Evolutionary conservation across 441 rosid species (phyloP).

Genomic region (Mallotus japonicus): DNA sequence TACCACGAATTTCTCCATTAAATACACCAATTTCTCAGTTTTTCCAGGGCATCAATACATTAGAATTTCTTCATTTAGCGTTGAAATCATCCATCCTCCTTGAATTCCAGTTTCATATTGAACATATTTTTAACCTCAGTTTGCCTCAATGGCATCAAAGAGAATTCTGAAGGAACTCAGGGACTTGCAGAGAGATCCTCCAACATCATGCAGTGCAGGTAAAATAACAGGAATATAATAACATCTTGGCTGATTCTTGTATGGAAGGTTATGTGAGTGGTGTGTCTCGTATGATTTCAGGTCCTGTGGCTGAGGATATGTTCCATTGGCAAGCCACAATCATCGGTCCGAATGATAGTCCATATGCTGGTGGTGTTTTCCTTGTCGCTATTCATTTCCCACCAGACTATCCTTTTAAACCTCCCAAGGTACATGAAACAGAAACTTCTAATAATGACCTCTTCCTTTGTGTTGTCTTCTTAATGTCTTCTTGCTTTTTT

Average conservation of each 20-base stretch:
- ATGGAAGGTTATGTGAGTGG: slow-evolving; percentile 1
- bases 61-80: slow-evolving; percentile 3
- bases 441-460: neutral
- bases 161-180: slow-evolving; percentile 77
- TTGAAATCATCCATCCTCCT: neutral
- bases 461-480: neutral
- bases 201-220: slow-evolving; percentile 88
- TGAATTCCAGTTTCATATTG: slow-evolving; percentile 7
- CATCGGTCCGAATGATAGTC: slow-evolving; percentile 81
- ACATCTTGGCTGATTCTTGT: slow-evolving; percentile 9
- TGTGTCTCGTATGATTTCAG: slow-evolving; percentile 27
- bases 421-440: slow-evolving; percentile 56
- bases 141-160: slow-evolving; percentile 60
- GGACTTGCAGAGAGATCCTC: slow-evolving; percentile 81
- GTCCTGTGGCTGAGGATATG: slow-evolving; percentile 83
- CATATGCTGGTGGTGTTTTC: slow-evolving; percentile 81
- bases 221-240: slow-evolving; percentile 6
- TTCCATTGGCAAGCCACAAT: slow-evolving; percentile 90
- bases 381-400: slow-evolving; percentile 77
- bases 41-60: slow-evolving; percentile 11
- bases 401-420: slow-evolving; percentile 84
- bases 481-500: neutral
- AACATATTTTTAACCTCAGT: neutral
- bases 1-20: slow-evolving; percentile 36
- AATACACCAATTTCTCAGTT: slow-evolving; percentile 35